phyloP scores from a whole-genome alignment of 2,329 filamentous ascomycete species.

The Neonectria faginata region DNA sequence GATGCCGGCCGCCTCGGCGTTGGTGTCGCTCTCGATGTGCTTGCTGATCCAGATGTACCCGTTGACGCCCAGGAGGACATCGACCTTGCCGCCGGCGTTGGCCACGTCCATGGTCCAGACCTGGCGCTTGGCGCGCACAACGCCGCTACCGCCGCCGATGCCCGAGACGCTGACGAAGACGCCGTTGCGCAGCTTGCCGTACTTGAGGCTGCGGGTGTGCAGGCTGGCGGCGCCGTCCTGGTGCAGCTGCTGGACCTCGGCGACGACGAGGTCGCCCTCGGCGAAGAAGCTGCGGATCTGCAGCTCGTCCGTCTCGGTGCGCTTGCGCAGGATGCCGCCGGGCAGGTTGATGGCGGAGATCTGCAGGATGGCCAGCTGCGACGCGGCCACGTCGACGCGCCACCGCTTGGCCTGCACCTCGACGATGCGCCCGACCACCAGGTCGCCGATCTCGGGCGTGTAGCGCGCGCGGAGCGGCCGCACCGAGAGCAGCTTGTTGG shows the following conservation, averaged over 20 bases:
- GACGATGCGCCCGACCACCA: conserved; percentile 92
- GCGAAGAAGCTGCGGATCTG: conserved; percentile 98
- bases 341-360: conserved; percentile 94
- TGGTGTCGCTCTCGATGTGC: conserved; percentile 74
- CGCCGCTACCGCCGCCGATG: conserved; percentile 85
- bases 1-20: conserved; percentile 67
- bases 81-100: conserved; percentile 73
- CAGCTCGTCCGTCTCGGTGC: conserved; percentile 95
- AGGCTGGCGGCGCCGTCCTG: conserved; percentile 86
- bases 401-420: conserved; percentile 94
- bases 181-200: conserved; percentile 95
- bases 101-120: conserved; percentile 81
- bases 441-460: conserved; percentile 93
- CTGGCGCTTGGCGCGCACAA: conserved; percentile 86
- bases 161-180: conserved; percentile 86
- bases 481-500: conserved; percentile 96
- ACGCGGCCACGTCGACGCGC: conserved; percentile 93
- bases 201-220: conserved; percentile 91
- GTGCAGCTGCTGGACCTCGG: conserved; percentile 92
- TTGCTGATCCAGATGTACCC: conserved; percentile 97
- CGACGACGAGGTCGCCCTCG: conserved; percentile 92
- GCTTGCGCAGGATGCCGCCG: conserved; percentile 88
- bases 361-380: conserved; percentile 85
- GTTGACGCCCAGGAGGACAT: conserved; percentile 93
- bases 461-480: conserved; percentile 92